phyloP scores from a whole-genome alignment of 2,329 filamentous ascomycete genomes.

The Metarhizium humberi region DNA sequence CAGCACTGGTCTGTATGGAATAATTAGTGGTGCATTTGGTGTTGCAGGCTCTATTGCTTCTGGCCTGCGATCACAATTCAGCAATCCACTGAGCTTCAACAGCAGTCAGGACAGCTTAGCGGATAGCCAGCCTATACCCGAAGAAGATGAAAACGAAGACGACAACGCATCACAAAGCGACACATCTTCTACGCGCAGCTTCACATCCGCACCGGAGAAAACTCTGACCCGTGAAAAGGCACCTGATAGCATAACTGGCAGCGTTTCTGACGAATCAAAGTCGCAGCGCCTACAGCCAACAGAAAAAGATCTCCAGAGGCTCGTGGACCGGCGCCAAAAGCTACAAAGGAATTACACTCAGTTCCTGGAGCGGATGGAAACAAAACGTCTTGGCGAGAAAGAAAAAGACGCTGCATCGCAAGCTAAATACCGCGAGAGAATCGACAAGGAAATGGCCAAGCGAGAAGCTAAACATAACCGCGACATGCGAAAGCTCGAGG shows the following conservation, averaged over 20 bases:
- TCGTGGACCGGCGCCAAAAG: slow-evolving; percentile 50
- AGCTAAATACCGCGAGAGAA: slow-evolving; percentile 52
- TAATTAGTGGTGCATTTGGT: slow-evolving; percentile 43
- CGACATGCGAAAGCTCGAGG: slow-evolving; percentile 55
- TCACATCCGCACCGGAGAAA: slow-evolving; percentile 37
- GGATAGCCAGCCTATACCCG: slow-evolving; percentile 11
- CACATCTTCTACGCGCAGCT: slow-evolving; percentile 36
- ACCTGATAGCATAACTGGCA: slow-evolving; percentile 16
- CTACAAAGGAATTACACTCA: slow-evolving; percentile 54
- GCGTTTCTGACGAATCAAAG: slow-evolving; percentile 30
- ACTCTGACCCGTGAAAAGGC: slow-evolving; percentile 19
- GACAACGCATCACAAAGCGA: slow-evolving; percentile 28
- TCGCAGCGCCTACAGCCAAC: slow-evolving; percentile 16
- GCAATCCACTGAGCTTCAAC: slow-evolving; percentile 15
- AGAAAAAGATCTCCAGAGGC: slow-evolving; percentile 57
- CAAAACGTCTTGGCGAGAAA: slow-evolving; percentile 36
- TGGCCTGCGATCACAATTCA: slow-evolving; percentile 21
- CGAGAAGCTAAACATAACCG: slow-evolving; percentile 57
- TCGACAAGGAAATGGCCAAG: slow-evolving; percentile 54
- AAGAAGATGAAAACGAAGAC: slow-evolving; percentile 18
- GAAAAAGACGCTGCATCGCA: slow-evolving; percentile 40
- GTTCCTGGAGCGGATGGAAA: slow-evolving; percentile 37
- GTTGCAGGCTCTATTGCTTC: slow-evolving; percentile 37
- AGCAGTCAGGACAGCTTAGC: slow-evolving; percentile 18
- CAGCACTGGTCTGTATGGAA: slow-evolving; percentile 43